phyloP scores from a whole-genome alignment of 2,329 filamentous ascomycete species.

The Diaporthe sp. region DNA sequence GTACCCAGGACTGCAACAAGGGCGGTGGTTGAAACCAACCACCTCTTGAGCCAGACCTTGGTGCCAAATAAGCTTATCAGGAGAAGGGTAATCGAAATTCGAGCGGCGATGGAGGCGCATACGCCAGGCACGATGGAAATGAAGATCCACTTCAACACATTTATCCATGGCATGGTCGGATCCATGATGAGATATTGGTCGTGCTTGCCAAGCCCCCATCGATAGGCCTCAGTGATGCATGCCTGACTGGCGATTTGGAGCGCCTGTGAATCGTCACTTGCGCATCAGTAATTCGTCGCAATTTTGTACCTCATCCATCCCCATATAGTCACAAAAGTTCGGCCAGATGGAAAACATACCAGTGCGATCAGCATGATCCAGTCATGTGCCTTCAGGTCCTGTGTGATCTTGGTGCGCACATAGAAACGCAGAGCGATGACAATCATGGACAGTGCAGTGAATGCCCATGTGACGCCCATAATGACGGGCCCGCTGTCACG shows the following conservation, averaged over 20 bases:
- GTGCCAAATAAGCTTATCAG: conserved; percentile 2
- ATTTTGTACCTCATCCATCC: not conserved
- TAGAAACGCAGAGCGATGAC: not conserved
- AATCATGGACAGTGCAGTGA: not conserved
- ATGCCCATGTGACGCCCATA: not conserved
- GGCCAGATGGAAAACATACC: not conserved
- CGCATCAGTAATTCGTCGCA: not conserved
- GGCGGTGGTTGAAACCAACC: not conserved
- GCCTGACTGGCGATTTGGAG: not conserved
- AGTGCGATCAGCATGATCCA: not conserved
- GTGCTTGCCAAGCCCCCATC: conserved; percentile 41
- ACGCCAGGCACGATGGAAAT: not conserved
- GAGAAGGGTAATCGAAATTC: not conserved
- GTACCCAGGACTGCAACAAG: not conserved
- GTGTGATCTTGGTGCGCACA: not conserved
- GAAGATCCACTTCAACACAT: conserved; percentile 4
- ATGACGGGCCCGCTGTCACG: not conserved
- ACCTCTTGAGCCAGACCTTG: conserved; percentile 13
- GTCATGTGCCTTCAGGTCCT: not conserved
- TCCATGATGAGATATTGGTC: conserved; percentile 26
- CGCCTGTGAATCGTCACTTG: not conserved
- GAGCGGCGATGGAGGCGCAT: not conserved
- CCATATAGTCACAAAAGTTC: not conserved
- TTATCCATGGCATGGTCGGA: conserved; percentile 7
- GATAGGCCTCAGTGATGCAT: not conserved